phyloP scores from a whole-genome alignment of 1,139 yeast genomes.

The Taiozyma onychis region DNA sequence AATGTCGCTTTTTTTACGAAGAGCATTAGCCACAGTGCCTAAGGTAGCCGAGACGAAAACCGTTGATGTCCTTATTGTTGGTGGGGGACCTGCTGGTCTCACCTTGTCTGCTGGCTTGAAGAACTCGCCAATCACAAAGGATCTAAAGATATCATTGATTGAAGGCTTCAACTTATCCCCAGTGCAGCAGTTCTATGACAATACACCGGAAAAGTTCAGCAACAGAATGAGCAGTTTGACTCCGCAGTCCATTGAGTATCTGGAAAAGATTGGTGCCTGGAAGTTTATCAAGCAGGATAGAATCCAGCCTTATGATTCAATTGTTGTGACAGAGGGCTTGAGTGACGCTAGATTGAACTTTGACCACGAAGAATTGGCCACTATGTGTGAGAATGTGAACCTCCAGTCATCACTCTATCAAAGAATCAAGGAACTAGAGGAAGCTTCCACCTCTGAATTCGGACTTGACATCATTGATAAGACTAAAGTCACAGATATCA shows the following conservation, averaged over 20 bases:
- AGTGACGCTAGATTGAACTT: slow-evolving; percentile 66
- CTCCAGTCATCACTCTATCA: slow-evolving; percentile 66
- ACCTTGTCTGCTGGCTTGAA: slow-evolving; percentile 76
- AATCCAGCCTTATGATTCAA: slow-evolving; percentile 71
- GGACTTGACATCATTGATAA: slow-evolving; percentile 52
- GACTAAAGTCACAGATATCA: slow-evolving; percentile 57
- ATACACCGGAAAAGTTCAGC: slow-evolving; percentile 57
- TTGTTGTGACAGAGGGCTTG: slow-evolving; percentile 84
- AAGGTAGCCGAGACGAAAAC: slow-evolving; percentile 11
- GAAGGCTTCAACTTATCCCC: slow-evolving; percentile 63
- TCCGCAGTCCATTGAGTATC: slow-evolving; percentile 65
- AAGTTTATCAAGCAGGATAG: slow-evolving; percentile 61
- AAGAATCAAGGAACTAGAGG: slow-evolving; percentile 42
- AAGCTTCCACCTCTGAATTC: slow-evolving; percentile 17
- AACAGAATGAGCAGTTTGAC: slow-evolving; percentile 86
- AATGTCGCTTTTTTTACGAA: slow-evolving; percentile 21
- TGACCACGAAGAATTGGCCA: slow-evolving; percentile 61
- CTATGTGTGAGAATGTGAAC: slow-evolving; percentile 86
- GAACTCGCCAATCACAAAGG: slow-evolving; percentile 54
- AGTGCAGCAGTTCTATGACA: slow-evolving; percentile 44
- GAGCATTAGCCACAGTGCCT: slow-evolving; percentile 27
- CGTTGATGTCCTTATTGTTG: slow-evolving; percentile 78
- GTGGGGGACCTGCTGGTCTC: slow-evolving; percentile 98
- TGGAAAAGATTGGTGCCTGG: slow-evolving; percentile 75
- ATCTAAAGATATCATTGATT: slow-evolving; percentile 59